Evolutionary conservation across 805 yeast genomes (phyloP).

Genomic region (Alloascoidea africana): DNA sequence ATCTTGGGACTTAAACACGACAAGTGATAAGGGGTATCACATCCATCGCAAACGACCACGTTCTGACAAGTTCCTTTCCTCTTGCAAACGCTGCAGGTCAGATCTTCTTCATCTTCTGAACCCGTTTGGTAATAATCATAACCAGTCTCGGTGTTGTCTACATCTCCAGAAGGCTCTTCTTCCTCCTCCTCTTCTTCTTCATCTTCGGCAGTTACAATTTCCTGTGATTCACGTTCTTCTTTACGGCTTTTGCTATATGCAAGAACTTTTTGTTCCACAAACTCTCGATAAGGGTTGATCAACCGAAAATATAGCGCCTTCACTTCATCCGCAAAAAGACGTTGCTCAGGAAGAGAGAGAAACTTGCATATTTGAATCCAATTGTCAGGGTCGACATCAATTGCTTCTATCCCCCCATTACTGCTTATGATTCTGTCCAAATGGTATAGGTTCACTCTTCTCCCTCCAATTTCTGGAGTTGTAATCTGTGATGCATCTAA

Average conservation of each 20-base stretch:
- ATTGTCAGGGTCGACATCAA: constrained; percentile 14
- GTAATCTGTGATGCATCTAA: constrained; percentile 7
- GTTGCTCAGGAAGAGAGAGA: background rate
- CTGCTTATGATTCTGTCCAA: constrained; percentile 15
- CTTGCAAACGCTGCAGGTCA: constrained; percentile 14
- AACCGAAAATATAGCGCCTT: constrained; percentile 1
- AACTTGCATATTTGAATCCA: constrained; percentile 2
- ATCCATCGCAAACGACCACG: constrained; percentile 45
- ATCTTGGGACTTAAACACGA: constrained; percentile 49
- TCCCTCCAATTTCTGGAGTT: constrained; percentile 13
- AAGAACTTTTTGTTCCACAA: constrained; percentile 6
- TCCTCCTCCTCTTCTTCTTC: constrained; percentile 6
- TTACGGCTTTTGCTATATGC: no score
- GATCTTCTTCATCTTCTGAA: constrained; percentile 4
- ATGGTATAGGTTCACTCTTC: constrained; percentile 14
- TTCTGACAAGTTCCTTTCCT: constrained; percentile 8
- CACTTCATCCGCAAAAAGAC: background rate
- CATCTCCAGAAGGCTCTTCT: no score
- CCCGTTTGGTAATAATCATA: no score
- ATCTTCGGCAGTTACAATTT: no score
- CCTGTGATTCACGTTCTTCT: constrained; percentile 6
- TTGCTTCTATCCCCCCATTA: no score
- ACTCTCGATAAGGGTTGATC: constrained; percentile 5
- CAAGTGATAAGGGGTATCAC: constrained; percentile 55
- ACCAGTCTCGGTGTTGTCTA: constrained; percentile 4